A percentile compares a stretch with the other conserved stretches of the same genome.
phyloP scores from a whole-genome alignment of 441 rosid species.

The Adansonia madagascariensis region DNA sequence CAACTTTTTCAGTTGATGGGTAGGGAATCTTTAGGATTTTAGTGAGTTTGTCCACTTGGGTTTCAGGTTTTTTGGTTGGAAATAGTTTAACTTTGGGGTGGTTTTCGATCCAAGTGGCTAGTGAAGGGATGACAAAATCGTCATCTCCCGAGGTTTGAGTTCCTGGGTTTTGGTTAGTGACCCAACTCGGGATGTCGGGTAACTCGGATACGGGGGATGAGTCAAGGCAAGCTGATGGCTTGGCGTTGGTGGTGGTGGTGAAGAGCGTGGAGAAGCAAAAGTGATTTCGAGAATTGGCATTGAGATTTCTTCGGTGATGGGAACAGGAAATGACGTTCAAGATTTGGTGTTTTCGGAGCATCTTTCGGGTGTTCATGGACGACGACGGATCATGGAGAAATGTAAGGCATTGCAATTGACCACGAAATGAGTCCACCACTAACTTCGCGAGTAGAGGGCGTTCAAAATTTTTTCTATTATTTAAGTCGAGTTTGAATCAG shows the following conservation, averaged over 20 bases:
- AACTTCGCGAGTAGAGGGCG: neutral
- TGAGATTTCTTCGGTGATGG: slow-evolving; percentile 16
- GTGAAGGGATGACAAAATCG: slow-evolving; percentile 75
- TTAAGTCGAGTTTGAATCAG: no score
- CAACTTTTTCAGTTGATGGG: slow-evolving; percentile 42
- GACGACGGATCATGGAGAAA: neutral
- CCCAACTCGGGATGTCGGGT: slow-evolving; percentile 68
- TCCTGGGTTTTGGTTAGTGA: slow-evolving; percentile 37
- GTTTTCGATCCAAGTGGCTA: slow-evolving; percentile 58
- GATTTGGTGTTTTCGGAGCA: slow-evolving; percentile 45
- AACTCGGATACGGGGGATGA: slow-evolving; percentile 45
- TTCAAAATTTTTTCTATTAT: no score
- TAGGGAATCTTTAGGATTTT: slow-evolving; percentile 48
- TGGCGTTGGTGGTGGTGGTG: slow-evolving; percentile 7
- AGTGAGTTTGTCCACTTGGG: slow-evolving; percentile 52
- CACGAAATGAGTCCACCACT: no score
- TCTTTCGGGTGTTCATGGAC: slow-evolving; percentile 25
- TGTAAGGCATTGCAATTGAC: neutral
- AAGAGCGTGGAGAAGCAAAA: neutral
- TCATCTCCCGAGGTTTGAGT: slow-evolving; percentile 42
- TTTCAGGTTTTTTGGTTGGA: slow-evolving; percentile 29
- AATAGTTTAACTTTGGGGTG: slow-evolving; percentile 21
- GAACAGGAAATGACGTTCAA: slow-evolving; percentile 34
- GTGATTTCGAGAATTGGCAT: neutral
- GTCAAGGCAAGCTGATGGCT: slow-evolving; percentile 27